Evolutionary conservation across 1,284 basidiomycete species (phyloP).

Genomic region (Vanrija pseudolonga): DNA sequence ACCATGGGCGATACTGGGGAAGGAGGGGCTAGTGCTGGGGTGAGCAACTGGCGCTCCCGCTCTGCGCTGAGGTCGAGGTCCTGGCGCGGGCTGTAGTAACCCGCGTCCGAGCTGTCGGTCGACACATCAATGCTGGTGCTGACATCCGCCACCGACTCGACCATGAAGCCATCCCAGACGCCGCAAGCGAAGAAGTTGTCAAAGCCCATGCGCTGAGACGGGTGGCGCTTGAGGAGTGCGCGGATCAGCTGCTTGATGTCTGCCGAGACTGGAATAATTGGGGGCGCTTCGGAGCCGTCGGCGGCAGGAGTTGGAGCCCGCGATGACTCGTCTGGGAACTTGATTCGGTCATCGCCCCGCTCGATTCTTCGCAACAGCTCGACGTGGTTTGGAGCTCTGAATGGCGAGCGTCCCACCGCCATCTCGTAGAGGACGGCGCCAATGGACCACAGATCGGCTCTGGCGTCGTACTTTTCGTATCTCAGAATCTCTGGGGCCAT

Average conservation of each 20-base stretch:
- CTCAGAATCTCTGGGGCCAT: constrained; percentile 98
- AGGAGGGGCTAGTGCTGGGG: constrained; percentile 26
- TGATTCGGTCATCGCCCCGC: constrained; percentile 65
- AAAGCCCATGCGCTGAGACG: constrained; percentile 79
- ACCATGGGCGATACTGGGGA: constrained; percentile 18
- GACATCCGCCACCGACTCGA: constrained; percentile 46
- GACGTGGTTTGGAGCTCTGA: constrained; percentile 92
- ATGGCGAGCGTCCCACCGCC: constrained; percentile 87
- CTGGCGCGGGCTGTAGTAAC: constrained; percentile 3
- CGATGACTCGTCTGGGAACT: constrained; percentile 79
- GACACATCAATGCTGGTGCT: constrained; percentile 35
- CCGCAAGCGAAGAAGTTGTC: constrained; percentile 84
- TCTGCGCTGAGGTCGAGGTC: neutral
- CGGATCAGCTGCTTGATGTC: constrained; percentile 90
- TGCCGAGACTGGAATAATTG: constrained; percentile 58
- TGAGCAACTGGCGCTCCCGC: neutral
- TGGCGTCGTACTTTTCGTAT: constrained; percentile 97
- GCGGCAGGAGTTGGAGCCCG: constrained; percentile 50
- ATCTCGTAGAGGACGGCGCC: constrained; percentile 97
- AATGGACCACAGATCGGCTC: constrained; percentile 96
- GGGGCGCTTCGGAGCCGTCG: constrained; percentile 13
- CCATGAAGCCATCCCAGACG: constrained; percentile 77
- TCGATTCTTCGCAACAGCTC: constrained; percentile 94
- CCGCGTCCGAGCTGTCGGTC: constrained; percentile 31
- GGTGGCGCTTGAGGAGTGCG: constrained; percentile 73